Percentiles rank a stretch among this genome's conserved stretches.
These are phyloP conservation scores for Boletus rex-veris DNA, from an alignment of 768 basidiomycete genomes.

Conservation along the genomic window DNA sequence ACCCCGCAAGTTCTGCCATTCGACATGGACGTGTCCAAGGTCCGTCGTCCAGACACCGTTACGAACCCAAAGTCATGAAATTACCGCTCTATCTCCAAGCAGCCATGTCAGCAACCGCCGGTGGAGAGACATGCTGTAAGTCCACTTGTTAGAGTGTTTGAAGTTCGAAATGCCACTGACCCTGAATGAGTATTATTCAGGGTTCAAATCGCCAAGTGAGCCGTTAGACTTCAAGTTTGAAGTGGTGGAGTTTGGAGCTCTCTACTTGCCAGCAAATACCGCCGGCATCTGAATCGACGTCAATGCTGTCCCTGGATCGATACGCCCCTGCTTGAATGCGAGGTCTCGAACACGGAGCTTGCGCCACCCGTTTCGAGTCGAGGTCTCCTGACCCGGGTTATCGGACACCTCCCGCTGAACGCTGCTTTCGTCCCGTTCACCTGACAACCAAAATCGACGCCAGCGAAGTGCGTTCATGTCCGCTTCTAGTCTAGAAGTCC, in stretches of 20 bases:
- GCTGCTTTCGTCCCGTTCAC: constrained; percentile 7
- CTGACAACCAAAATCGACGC: constrained; percentile 21
- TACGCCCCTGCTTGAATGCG: neutral
- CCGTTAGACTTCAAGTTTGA: neutral
- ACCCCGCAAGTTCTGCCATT: neutral
- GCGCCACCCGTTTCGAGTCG: neutral
- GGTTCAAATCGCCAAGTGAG: neutral
- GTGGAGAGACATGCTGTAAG: no score
- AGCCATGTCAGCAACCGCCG: neutral
- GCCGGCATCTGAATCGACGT: neutral
- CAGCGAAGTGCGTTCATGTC: constrained; percentile 1
- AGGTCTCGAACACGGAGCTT: neutral
- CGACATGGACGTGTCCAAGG: neutral
- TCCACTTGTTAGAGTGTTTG: no score
- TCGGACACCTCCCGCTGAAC: neutral
- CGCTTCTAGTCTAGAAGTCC: neutral
- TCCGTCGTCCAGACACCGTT: neutral
- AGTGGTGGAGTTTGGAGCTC: neutral
- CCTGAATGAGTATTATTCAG: neutral
- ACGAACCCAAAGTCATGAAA: neutral
- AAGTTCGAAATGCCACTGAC: neutral
- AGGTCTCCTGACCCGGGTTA: constrained; percentile 6
- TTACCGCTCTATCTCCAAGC: neutral
- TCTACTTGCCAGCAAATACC: neutral
- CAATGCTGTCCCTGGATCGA: neutral